Evolutionary conservation across 495 filamentous ascomycete genomes (phyloP).

Genomic region (Acidiella bohemica): DNA sequence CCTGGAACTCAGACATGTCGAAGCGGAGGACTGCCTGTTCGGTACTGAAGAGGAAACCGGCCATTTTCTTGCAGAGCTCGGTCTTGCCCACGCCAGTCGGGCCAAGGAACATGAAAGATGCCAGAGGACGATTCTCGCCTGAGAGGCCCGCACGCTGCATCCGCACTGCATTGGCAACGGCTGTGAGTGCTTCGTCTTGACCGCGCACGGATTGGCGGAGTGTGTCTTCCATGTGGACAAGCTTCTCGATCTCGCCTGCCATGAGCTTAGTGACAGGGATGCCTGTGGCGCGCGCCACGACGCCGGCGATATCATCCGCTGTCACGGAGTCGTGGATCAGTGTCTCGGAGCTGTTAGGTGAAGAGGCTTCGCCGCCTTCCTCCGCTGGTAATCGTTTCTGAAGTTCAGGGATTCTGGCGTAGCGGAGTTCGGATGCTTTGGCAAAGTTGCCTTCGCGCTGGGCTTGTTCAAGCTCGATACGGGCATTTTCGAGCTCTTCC

Average conservation of each 20-base stretch:
- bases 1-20: constrained; percentile 96
- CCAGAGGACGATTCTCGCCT: constrained; percentile 79
- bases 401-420: constrained; percentile 68
- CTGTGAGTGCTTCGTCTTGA: constrained; percentile 83
- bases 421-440: constrained; percentile 73
- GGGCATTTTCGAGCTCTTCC: constrained; percentile 67
- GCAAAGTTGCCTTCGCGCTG: constrained; percentile 87
- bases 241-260: constrained; percentile 78
- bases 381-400: constrained; percentile 72
- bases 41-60: constrained; percentile 81
- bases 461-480: constrained; percentile 72
- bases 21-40: constrained; percentile 82
- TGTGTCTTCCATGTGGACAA: constrained; percentile 89
- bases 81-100: constrained; percentile 97
- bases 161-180: constrained; percentile 83
- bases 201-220: constrained; percentile 75
- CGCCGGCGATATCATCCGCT: constrained; percentile 81
- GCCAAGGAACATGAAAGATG: constrained; percentile 94
- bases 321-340: constrained; percentile 88
- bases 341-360: constrained; percentile 31
- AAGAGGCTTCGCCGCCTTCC: constrained; percentile 20
- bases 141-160: constrained; percentile 88
- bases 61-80: constrained; percentile 92
- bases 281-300: constrained; percentile 81
- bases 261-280: constrained; percentile 87